phyloP scores from a whole-genome alignment of 208 protist genomes.

The Vickermania spadyakhi region DNA sequence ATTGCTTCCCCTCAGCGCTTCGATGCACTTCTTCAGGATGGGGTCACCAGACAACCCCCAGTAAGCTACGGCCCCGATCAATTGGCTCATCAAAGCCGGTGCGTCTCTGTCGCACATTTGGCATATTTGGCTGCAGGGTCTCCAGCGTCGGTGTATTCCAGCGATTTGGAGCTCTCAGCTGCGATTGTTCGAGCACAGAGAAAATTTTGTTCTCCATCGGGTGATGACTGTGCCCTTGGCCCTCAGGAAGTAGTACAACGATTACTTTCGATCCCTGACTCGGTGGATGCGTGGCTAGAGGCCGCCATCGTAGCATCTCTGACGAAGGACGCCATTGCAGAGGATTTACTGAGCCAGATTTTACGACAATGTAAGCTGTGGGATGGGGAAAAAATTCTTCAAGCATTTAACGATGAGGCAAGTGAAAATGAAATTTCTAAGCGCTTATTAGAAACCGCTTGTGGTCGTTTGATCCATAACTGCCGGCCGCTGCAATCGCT shows the following conservation, averaged over 20 bases:
- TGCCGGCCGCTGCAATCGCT: conserved; percentile 19
- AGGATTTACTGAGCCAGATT: conserved; percentile 61
- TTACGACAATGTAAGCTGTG: conserved; percentile 39
- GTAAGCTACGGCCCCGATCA: conserved; percentile 44
- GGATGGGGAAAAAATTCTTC: conserved; percentile 30
- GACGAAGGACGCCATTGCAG: conserved; percentile 21
- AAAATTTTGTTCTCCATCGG: conserved; percentile 27
- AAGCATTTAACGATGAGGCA: conserved; percentile 26
- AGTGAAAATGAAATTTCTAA: conserved; percentile 54
- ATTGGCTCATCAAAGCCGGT: conserved; percentile 40
- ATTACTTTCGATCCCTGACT: conserved; percentile 27
- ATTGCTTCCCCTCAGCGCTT: conserved; percentile 40
- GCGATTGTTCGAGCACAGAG: conserved; percentile 33
- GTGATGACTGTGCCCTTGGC: conserved; percentile 22
- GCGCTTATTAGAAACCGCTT: conserved; percentile 31
- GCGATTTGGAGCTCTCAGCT: conserved; percentile 32
- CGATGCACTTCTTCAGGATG: conserved; percentile 44
- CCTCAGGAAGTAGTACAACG: conserved; percentile 50
- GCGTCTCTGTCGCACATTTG: conserved; percentile 39
- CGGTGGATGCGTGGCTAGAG: conserved; percentile 46
- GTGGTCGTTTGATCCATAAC: conserved; percentile 28
- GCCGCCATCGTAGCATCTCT: conserved; percentile 34
- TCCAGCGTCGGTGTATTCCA: conserved; percentile 14
- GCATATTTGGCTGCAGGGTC: conserved; percentile 42
- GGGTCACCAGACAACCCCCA: conserved; percentile 12